Conservation (phyloP, 2,329 filamentous ascomycete genomes). For the Cladosporium austrohemisphaericum region DNA sequence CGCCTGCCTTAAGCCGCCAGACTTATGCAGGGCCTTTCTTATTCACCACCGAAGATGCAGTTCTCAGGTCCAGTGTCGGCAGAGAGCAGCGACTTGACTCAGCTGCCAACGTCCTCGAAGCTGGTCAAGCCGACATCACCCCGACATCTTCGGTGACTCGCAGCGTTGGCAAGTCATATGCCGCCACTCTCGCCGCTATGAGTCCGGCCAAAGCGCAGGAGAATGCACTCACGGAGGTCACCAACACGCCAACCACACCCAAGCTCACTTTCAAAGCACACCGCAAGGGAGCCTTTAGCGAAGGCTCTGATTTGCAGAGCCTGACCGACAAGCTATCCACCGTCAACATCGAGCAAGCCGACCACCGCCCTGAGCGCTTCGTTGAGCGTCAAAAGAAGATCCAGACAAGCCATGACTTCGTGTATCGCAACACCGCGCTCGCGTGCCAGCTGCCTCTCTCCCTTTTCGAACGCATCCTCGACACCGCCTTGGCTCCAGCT, state of each 20-base stretch:
- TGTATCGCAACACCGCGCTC: slow-evolving; percentile 24
- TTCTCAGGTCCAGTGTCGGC: not conserved
- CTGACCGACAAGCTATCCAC: slow-evolving; percentile 25
- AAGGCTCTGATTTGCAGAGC: slow-evolving; percentile 27
- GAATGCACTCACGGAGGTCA: slow-evolving; percentile 27
- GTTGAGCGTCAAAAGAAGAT: slow-evolving; percentile 26
- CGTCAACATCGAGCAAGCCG: slow-evolving; percentile 17
- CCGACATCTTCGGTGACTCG: slow-evolving; percentile 8
- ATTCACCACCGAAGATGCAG: slow-evolving; percentile 10
- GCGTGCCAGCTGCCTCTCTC: slow-evolving; percentile 30
- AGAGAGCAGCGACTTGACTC: not conserved
- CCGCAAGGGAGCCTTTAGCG: slow-evolving; percentile 31
- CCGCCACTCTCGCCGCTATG: slow-evolving; percentile 25
- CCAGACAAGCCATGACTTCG: slow-evolving; percentile 15
- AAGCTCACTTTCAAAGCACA: slow-evolving; percentile 30
- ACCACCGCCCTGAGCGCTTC: slow-evolving; percentile 23
- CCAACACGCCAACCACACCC: slow-evolving; percentile 27
- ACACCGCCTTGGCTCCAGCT: slow-evolving; percentile 7
- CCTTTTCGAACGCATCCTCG: slow-evolving; percentile 33
- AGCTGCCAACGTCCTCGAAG: not conserved
- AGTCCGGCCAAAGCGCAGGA: slow-evolving; percentile 21
- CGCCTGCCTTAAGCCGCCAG: slow-evolving; percentile 16
- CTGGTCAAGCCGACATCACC: not conserved
- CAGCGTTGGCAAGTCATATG: slow-evolving; percentile 23
- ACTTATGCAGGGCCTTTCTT: slow-evolving; percentile 18